Evolutionary conservation across 495 filamentous ascomycete species (phyloP), one percentile per base, ranked within the genome.

Genomic region (Daldinia grandis): DNA sequence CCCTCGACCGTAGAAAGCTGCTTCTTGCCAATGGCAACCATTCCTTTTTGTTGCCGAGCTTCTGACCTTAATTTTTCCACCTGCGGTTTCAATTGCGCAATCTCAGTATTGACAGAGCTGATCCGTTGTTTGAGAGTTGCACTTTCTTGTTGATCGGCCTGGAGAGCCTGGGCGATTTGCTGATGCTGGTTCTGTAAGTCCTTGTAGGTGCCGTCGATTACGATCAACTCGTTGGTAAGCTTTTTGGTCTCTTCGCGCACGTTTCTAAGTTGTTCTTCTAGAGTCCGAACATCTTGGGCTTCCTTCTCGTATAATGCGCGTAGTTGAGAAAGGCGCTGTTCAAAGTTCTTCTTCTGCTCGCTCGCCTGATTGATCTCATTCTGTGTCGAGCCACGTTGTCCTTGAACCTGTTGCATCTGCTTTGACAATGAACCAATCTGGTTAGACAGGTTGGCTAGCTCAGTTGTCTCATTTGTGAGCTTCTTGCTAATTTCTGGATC

Each of bases 21-120:
- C 81, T 99, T 98, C 82, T 96, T 98, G 81, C 96, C 97, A 80
- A 99, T 98, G 4, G 96, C 93, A 49, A 96, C 95, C 47, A 97
- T 80, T 9, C 95, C 95, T 79, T 96, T 97, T 80, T 98, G 93
- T 76, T 97, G 95, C 21, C 95, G 88, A 40, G 94, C 92, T 69
- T 95, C 92, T 10, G 89, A 91, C 76, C 92, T 90, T 58, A 96
- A 83, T 81, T 97, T 97, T 71, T 99, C 95, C 55, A 98, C 84
- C 56, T 93, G 89, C 7, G 93, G 94, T 78, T 92, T 93, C 31
- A 98, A 82, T 79, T 92, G 89, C 33, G 86, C 83, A 69, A 97
- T 91, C 73, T 95, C 92, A 9, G 86, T 85, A 77, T 97, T 98
- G 15, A 93, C 84, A 28, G 88, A 82, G 25, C 91, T 89, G 69